Evolutionary conservation across 306 rosid genomes (phyloP).

Genomic region (Clitoria ternatea): DNA sequence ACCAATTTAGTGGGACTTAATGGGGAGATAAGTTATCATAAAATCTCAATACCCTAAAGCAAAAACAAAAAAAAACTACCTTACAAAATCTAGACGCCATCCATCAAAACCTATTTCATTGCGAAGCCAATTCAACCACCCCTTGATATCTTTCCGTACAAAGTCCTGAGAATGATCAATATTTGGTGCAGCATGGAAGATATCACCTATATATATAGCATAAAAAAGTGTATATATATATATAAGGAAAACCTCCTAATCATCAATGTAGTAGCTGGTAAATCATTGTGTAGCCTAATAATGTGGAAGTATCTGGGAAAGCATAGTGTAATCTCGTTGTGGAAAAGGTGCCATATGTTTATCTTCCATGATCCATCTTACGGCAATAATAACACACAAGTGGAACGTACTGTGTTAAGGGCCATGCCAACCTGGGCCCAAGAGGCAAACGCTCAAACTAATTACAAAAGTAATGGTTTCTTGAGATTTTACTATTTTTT

Average conservation of each 20-base stretch:
- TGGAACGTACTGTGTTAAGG: neutral
- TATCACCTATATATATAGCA: conserved; percentile 51
- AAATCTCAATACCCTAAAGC: neutral
- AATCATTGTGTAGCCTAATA: neutral
- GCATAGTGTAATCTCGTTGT: neutral
- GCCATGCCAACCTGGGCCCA: conserved; percentile 14
- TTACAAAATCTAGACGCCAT: conserved; percentile 81
- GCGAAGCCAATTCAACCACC: conserved; percentile 75
- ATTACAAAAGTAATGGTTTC: conserved; percentile 12
- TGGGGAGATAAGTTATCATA: neutral
- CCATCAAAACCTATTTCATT: conserved; percentile 75
- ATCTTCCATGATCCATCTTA: conserved; percentile 3
- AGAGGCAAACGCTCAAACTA: neutral
- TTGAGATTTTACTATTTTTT: neutral
- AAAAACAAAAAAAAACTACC: conserved; percentile 33
- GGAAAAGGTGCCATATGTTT: conserved; percentile 12
- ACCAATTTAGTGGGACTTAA: neutral
- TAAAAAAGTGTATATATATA: neutral
- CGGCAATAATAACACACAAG: neutral
- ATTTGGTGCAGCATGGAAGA: conserved; percentile 84
- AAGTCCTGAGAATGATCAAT: conserved; percentile 77
- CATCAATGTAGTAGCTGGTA: neutral
- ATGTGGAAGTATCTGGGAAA: conserved; percentile 4
- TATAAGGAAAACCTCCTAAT: neutral
- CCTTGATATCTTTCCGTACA: conserved; percentile 61